Percentiles rank a stretch among this genome's conserved stretches.
Evolutionary conservation across 306 rosid genomes (phyloP).

Genomic region (Sphenostylis stenocarpa): DNA sequence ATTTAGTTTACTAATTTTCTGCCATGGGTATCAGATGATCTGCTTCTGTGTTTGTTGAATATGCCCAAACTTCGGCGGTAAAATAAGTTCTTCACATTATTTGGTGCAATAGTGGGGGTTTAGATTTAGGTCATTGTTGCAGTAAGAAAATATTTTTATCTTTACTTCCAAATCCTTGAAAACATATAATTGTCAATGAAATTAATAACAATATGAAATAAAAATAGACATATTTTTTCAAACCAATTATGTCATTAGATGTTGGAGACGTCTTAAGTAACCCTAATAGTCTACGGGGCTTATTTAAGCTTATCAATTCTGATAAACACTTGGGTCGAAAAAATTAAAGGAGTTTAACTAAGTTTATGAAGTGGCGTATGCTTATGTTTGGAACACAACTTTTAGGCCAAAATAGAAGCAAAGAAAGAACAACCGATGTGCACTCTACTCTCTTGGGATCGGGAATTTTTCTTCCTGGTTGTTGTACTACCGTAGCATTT

Average conservation of each 20-base stretch:
- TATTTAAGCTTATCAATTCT: not conserved
- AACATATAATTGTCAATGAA: not conserved
- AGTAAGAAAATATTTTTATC: not conserved
- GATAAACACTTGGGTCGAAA: not conserved
- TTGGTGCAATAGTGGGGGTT: not conserved
- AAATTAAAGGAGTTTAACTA: not conserved
- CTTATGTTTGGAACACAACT: not conserved
- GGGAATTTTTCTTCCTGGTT: too few species aligned
- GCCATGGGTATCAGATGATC: not conserved
- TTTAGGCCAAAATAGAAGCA: not conserved
- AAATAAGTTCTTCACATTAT: not conserved
- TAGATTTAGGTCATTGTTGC: not conserved
- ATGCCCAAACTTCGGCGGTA: not conserved
- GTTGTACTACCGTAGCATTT: too few species aligned
- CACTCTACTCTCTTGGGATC: not conserved
- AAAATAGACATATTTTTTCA: not conserved
- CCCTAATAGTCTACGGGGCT: not conserved
- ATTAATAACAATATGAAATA: not conserved
- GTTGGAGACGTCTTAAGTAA: too few species aligned
- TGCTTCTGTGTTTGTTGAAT: not conserved
- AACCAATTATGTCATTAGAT: too few species aligned
- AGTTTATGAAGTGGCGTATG: not conserved
- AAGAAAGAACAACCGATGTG: not conserved
- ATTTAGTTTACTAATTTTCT: not conserved
- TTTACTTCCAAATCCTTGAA: not conserved